Evolutionary conservation across 2,329 filamentous ascomycete genomes (phyloP).

Genomic region (Aspergillus sp.): DNA sequence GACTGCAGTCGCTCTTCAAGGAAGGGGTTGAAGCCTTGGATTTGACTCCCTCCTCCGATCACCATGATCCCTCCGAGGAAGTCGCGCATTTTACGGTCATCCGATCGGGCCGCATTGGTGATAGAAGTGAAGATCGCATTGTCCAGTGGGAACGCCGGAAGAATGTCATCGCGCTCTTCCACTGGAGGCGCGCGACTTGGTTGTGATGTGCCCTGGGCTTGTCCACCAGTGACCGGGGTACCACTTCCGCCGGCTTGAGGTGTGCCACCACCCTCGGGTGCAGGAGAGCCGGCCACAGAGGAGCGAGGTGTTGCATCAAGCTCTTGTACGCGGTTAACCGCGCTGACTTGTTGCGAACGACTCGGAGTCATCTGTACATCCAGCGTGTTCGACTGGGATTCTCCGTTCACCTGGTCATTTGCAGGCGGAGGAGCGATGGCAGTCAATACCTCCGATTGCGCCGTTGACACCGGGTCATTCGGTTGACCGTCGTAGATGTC

Average conservation of each 20-base stretch:
- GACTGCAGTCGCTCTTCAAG: conserved; percentile 73
- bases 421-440: conserved; percentile 37
- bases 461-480: conserved; percentile 79
- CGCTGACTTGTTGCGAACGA: conserved; percentile 55
- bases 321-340: conserved; percentile 59
- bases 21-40: conserved; percentile 67
- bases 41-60: conserved; percentile 74
- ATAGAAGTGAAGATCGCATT: conserved; percentile 84
- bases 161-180: conserved; percentile 63
- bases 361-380: conserved; percentile 37
- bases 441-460: conserved; percentile 61
- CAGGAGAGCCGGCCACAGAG: conserved; percentile 80
- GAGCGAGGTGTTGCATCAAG: conserved; percentile 69
- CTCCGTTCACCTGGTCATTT: conserved; percentile 27
- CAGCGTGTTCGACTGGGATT: conserved; percentile 19
- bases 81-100: conserved; percentile 88
- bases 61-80: conserved; percentile 86
- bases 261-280: conserved; percentile 64
- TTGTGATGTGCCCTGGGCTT: conserved; percentile 23
- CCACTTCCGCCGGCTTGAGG: conserved; percentile 44
- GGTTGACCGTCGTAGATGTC: conserved; percentile 90
- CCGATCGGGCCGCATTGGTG: conserved; percentile 72
- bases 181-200: conserved; percentile 34
- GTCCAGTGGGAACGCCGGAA: conserved; percentile 77
- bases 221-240: conserved; percentile 30